Conservation (phyloP, 257 asterid genomes). For the Nicotiana noctiflora region DNA sequence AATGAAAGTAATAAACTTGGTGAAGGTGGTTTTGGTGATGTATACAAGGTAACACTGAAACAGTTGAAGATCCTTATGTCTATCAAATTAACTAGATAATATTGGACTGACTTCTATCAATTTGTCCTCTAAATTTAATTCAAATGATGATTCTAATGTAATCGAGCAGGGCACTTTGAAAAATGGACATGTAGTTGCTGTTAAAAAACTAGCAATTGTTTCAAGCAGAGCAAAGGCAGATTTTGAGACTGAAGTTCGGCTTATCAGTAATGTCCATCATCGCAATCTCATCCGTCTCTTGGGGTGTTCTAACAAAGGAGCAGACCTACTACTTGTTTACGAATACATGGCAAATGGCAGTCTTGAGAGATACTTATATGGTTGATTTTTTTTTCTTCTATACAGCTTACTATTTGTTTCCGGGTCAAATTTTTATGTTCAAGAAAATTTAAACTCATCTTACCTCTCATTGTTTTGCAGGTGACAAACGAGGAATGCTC, state of each 20-base stretch:
- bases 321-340: conserved; percentile 57
- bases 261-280: conserved; percentile 82
- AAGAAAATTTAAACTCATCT: neutral
- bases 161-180: conserved; percentile 53
- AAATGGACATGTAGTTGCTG: conserved; percentile 66
- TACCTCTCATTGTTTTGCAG: conserved; percentile 22
- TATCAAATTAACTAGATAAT: neutral
- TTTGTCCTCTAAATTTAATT: neutral
- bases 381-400: conserved; percentile 19
- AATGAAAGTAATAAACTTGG: conserved; percentile 68
- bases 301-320: conserved; percentile 65
- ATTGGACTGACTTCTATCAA: neutral
- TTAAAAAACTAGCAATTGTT: conserved; percentile 50
- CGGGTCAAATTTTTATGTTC: neutral
- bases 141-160: neutral
- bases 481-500: conserved; percentile 54
- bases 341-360: conserved; percentile 86
- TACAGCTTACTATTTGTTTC: neutral
- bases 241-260: conserved; percentile 75
- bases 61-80: neutral
- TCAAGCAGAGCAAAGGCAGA: conserved; percentile 54
- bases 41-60: conserved; percentile 43
- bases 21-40: conserved; percentile 81
- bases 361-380: conserved; percentile 62
- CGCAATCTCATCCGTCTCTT: conserved; percentile 76